Base-by-base conservation (phyloP, 768 basidiomycete genomes). In the Russula ochroleuca region DNA sequence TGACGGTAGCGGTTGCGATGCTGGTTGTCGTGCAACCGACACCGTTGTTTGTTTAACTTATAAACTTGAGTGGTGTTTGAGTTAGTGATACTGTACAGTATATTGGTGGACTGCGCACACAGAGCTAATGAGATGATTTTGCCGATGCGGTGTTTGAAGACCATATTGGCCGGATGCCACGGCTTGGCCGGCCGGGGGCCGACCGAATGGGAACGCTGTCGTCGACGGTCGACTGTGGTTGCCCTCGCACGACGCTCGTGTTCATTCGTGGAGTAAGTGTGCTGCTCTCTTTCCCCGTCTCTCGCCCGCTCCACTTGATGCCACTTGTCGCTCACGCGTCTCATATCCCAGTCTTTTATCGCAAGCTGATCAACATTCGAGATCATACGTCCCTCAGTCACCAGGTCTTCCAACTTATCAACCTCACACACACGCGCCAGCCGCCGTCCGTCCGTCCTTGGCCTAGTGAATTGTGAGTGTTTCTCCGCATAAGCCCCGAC, bases 201-300 rank as follows among this genome's bases (percentile, higher is more conserved):
- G 65, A 50, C 62, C 57, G 63, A 35, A 43, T 23, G 57, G 41
- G 57, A 61, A 31, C 52, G 59, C 41, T 50, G 66, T 66, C 58
- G 63, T 56, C 53, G 53, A 53, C 50, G 37, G 43, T 53, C 33
- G 25, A 57, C 50, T 21, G 21, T 59, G 57, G 67, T 68, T 68
- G 62, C 65, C n/a, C 67, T 65, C 58, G 65, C 65, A 60, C 67
- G 67, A 67, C 61, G 62, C 59, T 65, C 63, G 64, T 61, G 64
- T 65, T 65, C 63, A 59, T 53, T 64, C 43, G 57, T 58, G 37
- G 43, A 33, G 57, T 63, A 13, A 58, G 63, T 60, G n/a, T 47
- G 21, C 5, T 31, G 8, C 33, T 50, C 58, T 48, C 52, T 55
- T 35, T 45, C 40, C 59, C 63, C 31, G 21, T 49, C 38, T 43